Evolutionary conservation across 2,329 filamentous ascomycete genomes (phyloP).

Genomic region (Paradendryphiella salina): DNA sequence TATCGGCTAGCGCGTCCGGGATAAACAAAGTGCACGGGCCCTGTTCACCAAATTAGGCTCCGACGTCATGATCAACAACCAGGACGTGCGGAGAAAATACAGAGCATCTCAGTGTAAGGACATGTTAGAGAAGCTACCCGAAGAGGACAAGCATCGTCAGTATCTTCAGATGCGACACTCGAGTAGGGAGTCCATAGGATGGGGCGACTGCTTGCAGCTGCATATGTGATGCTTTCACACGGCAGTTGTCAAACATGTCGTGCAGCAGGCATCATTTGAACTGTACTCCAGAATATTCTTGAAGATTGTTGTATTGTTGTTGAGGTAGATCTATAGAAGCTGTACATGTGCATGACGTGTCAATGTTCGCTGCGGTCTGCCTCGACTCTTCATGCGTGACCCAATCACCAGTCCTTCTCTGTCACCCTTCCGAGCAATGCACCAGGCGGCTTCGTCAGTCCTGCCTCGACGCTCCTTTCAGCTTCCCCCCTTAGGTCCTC

Average conservation of each 20-base stretch:
- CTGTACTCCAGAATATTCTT: neutral
- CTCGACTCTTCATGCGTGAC: neutral
- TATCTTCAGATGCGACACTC: neutral
- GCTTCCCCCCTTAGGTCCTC: slow-evolving; percentile 40
- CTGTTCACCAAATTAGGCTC: slow-evolving; percentile 3
- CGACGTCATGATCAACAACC: slow-evolving; percentile 16
- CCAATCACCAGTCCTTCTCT: slow-evolving; percentile 27
- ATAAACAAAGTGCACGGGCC: slow-evolving; percentile 27
- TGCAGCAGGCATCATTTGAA: neutral
- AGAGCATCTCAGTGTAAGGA: neutral
- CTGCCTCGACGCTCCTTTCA: slow-evolving; percentile 49
- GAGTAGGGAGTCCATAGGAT: neutral
- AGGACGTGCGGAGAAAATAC: neutral
- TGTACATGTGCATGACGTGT: neutral
- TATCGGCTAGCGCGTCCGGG: slow-evolving; percentile 18
- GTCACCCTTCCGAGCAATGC: slow-evolving; percentile 46
- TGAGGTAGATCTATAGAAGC: neutral
- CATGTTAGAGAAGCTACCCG: neutral
- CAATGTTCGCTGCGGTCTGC: neutral
- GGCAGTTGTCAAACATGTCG: neutral
- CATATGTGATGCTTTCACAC: neutral
- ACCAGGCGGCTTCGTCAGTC: slow-evolving; percentile 46
- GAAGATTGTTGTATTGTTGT: neutral
- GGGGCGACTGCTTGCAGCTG: neutral
- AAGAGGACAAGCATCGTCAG: too few species aligned